Conservation (phyloP, 2,329 filamentous ascomycete genomes). For the Fonsecaea erecta region DNA sequence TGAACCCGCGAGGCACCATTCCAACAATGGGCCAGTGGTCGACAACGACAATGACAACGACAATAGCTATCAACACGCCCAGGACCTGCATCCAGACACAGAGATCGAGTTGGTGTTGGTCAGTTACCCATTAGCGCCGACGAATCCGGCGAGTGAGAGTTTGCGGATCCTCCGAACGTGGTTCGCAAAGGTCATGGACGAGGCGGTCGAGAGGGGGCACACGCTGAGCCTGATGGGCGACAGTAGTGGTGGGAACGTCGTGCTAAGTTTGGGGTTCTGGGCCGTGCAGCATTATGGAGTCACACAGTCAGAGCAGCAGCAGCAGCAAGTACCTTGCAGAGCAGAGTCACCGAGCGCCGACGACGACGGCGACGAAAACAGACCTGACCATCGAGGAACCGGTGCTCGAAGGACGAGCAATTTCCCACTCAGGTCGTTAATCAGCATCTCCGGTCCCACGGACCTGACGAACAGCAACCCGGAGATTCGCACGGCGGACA, state of each 20-base stretch:
- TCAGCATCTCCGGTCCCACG: conserved; percentile 56
- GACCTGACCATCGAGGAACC: neutral
- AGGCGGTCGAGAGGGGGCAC: conserved; percentile 48
- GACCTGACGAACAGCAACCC: conserved; percentile 55
- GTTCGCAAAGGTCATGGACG: conserved; percentile 49
- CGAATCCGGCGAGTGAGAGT: conserved; percentile 54
- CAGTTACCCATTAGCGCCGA: conserved; percentile 60
- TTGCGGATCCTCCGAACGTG: conserved; percentile 55
- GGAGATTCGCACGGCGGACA: conserved; percentile 48
- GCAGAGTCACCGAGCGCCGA: neutral
- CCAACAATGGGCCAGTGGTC: neutral
- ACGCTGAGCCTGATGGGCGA: conserved; percentile 59
- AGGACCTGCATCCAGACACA: conserved; percentile 12
- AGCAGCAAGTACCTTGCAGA: neutral
- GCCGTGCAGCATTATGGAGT: conserved; percentile 20
- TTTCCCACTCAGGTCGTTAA: conserved; percentile 38
- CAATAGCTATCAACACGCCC: neutral
- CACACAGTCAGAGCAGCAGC: conserved; percentile 41
- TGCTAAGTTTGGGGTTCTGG: conserved; percentile 43
- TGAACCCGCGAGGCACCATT: neutral
- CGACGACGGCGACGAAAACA: neutral
- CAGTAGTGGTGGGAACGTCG: conserved; percentile 61
- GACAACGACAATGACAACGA: neutral
- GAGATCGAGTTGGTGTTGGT: conserved; percentile 54
- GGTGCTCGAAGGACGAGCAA: neutral